Evolutionary conservation across 441 rosid genomes (phyloP).

Genomic region (Arabidopsis hybrid): DNA sequence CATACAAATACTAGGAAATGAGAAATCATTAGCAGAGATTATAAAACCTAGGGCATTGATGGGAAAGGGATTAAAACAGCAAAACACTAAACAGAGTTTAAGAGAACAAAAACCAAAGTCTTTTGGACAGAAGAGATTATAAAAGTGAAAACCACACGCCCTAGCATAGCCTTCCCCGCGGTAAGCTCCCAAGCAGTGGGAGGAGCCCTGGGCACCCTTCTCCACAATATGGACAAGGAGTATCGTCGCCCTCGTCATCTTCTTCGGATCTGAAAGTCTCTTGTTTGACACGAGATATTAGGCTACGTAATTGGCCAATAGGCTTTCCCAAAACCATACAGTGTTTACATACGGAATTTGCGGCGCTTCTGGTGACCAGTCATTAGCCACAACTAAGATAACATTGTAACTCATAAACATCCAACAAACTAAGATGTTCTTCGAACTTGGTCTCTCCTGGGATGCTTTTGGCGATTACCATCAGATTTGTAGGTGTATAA

Average conservation of each 20-base stretch:
- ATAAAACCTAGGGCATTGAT: no score
- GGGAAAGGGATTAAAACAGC: no score
- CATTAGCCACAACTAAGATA: background rate
- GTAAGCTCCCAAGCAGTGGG: no score
- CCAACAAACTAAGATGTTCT: fast-evolving
- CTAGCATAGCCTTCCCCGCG: no score
- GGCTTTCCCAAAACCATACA: background rate
- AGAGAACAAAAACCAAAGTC: background rate
- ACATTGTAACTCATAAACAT: background rate
- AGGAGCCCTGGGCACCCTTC: no score
- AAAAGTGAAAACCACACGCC: no score
- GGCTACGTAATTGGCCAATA: background rate
- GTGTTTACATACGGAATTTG: background rate
- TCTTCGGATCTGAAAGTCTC: no score
- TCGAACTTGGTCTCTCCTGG: background rate
- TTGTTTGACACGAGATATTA: background rate
- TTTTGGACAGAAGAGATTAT: no score
- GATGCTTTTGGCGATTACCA: background rate
- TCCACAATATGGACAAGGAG: no score
- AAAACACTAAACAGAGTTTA: background rate
- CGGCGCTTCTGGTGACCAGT: background rate
- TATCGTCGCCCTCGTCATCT: no score
- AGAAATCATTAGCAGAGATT: no score
- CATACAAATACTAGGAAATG: no score
- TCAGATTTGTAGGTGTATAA: background rate